These are phyloP conservation scores for Paramecium primaurelia DNA, from an alignment of 73 alveolate species.

Conservation along the genomic window DNA sequence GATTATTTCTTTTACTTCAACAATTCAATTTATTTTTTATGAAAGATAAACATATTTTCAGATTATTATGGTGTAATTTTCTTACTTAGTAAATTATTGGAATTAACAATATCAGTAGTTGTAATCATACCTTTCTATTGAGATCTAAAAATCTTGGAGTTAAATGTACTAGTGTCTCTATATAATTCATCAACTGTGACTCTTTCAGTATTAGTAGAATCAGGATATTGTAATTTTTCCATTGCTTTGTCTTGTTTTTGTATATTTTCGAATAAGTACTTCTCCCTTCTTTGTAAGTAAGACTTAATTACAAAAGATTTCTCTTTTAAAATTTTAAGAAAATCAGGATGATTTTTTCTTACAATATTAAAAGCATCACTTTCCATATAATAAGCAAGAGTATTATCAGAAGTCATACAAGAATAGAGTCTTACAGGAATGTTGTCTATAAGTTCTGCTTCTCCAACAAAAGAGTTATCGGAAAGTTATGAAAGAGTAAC, in stretches of 20 bases:
- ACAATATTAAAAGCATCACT: constrained; percentile 11
- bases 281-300: neutral
- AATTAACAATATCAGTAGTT: neutral
- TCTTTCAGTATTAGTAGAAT: neutral
- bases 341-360: constrained; percentile 17
- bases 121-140: neutral
- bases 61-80: neutral
- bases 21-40: neutral
- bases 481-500: neutral
- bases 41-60: neutral
- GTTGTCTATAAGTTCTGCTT: neutral
- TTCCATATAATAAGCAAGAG: constrained; percentile 36
- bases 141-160: neutral
- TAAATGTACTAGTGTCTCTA: neutral
- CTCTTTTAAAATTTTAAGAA: neutral
- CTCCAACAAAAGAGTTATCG: constrained; percentile 38
- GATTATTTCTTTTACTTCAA: neutral
- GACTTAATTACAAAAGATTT: neutral
- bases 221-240: neutral
- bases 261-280: neutral
- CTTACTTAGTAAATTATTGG: neutral
- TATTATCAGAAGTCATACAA: constrained; percentile 26
- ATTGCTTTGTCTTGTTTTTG: neutral
- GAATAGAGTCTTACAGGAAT: neutral
- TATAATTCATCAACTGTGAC: neutral